Conservation (phyloP, 768 basidiomycete species). For the Termitomyces sp. region DNA sequence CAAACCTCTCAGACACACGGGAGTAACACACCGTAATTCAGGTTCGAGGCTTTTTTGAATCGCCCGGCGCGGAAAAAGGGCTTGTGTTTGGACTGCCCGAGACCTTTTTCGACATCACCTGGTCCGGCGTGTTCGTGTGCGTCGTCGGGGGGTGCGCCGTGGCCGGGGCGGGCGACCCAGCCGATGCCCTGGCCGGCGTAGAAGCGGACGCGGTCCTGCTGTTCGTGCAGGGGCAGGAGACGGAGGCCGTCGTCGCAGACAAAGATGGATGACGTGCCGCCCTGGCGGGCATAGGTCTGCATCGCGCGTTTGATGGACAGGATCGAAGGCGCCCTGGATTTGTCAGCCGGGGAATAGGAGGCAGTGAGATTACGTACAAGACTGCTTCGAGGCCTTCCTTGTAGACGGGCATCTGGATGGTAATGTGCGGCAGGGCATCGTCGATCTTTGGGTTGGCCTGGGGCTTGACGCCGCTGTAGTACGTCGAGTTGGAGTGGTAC, state of each 20-base stretch:
- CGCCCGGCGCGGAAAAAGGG: slow-evolving; percentile 69
- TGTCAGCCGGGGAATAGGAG: not conserved
- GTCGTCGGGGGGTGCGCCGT: slow-evolving; percentile 4
- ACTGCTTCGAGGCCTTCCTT: slow-evolving; percentile 70
- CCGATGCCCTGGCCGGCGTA: slow-evolving; percentile 13
- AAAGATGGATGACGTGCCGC: slow-evolving; percentile 71
- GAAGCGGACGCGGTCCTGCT: slow-evolving; percentile 9
- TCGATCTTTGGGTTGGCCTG: slow-evolving; percentile 41
- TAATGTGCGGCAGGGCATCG: slow-evolving; percentile 63
- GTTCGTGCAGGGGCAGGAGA: slow-evolving; percentile 9
- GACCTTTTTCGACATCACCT: slow-evolving; percentile 3
- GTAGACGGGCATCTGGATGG: slow-evolving; percentile 83
- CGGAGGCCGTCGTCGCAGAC: slow-evolving; percentile 76
- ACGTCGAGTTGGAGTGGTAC: slow-evolving; percentile 73
- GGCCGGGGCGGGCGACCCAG: slow-evolving; percentile 14
- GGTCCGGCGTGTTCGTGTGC: not conserved
- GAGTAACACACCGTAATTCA: slow-evolving; percentile 72
- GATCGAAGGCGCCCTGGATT: slow-evolving; percentile 56
- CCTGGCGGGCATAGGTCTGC: slow-evolving; percentile 83
- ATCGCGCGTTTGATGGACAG: slow-evolving; percentile 74
- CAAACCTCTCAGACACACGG: too few relatives aligned
- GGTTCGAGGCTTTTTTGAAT: slow-evolving; percentile 92
- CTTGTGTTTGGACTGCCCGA: not conserved
- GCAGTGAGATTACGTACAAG: slow-evolving; percentile 36
- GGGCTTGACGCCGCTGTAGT: slow-evolving; percentile 68